phyloP scores from a whole-genome alignment of 2,329 filamentous ascomycete species.

The Aspergillus ochraceoroseus region DNA sequence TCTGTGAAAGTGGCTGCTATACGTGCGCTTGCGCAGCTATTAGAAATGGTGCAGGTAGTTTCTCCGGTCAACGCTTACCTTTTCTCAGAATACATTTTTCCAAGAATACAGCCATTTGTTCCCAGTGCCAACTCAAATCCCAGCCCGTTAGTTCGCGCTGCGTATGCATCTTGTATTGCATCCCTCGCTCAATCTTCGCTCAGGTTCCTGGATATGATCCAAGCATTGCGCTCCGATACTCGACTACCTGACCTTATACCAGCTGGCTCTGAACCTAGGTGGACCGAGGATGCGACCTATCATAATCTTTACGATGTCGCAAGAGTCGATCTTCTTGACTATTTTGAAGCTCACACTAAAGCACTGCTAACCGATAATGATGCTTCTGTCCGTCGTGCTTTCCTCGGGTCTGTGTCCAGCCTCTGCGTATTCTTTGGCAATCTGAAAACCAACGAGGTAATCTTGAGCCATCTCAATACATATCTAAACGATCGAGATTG shows the following conservation, averaged over 20 bases:
- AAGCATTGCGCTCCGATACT: slow-evolving; percentile 77
- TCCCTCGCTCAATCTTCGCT: slow-evolving; percentile 81
- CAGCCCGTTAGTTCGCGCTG: slow-evolving; percentile 71
- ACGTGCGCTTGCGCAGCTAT: slow-evolving; percentile 78
- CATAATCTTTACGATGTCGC: slow-evolving; percentile 83
- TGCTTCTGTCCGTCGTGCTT: slow-evolving; percentile 79
- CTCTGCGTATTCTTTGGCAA: slow-evolving; percentile 94
- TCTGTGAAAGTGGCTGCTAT: slow-evolving; percentile 81
- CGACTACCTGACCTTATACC: slow-evolving; percentile 72
- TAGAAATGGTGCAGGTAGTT: slow-evolving; percentile 81
- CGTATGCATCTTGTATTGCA: slow-evolving; percentile 88
- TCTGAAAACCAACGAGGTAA: slow-evolving; percentile 88
- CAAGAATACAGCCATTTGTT: slow-evolving; percentile 55
- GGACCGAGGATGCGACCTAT: slow-evolving; percentile 63
- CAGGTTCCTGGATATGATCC: slow-evolving; percentile 83
- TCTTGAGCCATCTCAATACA: slow-evolving; percentile 91
- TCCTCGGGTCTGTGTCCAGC: slow-evolving; percentile 83
- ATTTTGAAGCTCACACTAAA: slow-evolving; percentile 86
- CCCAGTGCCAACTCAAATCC: slow-evolving; percentile 51
- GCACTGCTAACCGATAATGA: slow-evolving; percentile 81
- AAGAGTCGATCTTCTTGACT: slow-evolving; percentile 71
- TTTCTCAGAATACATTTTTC: slow-evolving; percentile 63
- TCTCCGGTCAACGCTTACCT: slow-evolving; percentile 66
- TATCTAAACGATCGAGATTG: slow-evolving; percentile 96
- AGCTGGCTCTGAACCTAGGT: slow-evolving; percentile 67